These are phyloP conservation scores for Podospora sp. DNA, from an alignment of 495 filamentous ascomycete species.

Conservation along the genomic window DNA sequence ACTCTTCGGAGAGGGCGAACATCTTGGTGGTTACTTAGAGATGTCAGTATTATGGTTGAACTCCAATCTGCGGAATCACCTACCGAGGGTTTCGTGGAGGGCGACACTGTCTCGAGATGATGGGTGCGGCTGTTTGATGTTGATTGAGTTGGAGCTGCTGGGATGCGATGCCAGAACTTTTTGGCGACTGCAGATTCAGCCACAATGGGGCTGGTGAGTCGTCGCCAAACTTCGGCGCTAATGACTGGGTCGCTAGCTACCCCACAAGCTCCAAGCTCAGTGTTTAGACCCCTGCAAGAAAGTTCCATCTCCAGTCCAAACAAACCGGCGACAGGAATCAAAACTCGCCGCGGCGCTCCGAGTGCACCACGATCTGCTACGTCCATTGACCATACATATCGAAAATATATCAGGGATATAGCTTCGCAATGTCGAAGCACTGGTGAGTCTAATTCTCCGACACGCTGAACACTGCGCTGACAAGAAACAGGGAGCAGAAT, in stretches of 20 bases:
- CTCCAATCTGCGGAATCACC: not conserved
- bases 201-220: not conserved
- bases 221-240: not conserved
- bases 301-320: not conserved
- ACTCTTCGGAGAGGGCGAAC: slow-evolving; percentile 94
- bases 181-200: not conserved
- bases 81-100: not conserved
- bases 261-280: not conserved
- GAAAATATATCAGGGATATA: not conserved
- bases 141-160: not conserved
- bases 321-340: not conserved
- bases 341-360: not conserved
- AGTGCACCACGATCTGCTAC: not conserved
- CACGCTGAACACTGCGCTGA: not conserved
- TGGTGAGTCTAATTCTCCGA: slow-evolving; percentile 58
- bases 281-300: not conserved
- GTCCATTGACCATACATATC: too few species aligned
- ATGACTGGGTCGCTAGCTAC: not conserved
- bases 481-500: slow-evolving; percentile 81
- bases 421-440: slow-evolving; percentile 54
- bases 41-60: not conserved
- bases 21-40: slow-evolving; percentile 45
- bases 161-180: not conserved
- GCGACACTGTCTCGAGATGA: not conserved
- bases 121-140: not conserved